Evolutionary conservation across 768 basidiomycete species (phyloP).

Genomic region (Cystobasidium tubakii): DNA sequence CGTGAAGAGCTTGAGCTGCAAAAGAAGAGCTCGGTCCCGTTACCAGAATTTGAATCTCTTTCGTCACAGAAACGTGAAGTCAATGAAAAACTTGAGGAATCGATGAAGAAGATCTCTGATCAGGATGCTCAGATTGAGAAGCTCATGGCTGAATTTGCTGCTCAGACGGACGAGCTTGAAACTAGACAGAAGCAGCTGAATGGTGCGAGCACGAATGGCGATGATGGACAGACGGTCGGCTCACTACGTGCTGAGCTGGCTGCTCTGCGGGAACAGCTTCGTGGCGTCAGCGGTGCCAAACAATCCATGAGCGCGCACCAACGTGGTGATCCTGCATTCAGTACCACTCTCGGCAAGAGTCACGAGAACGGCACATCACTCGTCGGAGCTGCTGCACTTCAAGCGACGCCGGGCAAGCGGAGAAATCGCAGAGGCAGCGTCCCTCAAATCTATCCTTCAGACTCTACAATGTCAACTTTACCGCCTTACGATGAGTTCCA

Average conservation of each 20-base stretch:
- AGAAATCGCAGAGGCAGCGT: constrained; percentile 41
- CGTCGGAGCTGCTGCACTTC: constrained; percentile 59
- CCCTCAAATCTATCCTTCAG: constrained; percentile 44
- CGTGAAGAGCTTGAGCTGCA: constrained; percentile 69
- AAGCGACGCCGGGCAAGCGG: constrained; percentile 37
- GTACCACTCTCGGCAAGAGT: constrained; percentile 54
- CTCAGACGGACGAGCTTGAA: constrained; percentile 70
- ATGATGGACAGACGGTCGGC: constrained; percentile 78
- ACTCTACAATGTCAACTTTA: constrained; percentile 32
- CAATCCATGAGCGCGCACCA: constrained; percentile 42
- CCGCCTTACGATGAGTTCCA: constrained; percentile 35
- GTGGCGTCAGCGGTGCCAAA: constrained; percentile 60
- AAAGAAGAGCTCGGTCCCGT: constrained; percentile 64
- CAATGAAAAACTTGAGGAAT: constrained; percentile 74
- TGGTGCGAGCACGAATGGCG: constrained; percentile 54
- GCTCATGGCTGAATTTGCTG: constrained; percentile 68
- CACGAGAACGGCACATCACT: constrained; percentile 53
- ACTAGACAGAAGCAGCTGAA: constrained; percentile 60
- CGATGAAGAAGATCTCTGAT: constrained; percentile 64
- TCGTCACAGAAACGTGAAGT: constrained; percentile 68
- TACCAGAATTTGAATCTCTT: constrained; percentile 67
- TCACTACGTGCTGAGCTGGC: constrained; percentile 88
- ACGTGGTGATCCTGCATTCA: constrained; percentile 49
- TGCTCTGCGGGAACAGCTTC: constrained; percentile 86
- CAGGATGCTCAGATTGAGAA: constrained; percentile 78